A percentile compares a stretch with the other conserved stretches of the same genome.
Conservation (phyloP, 2,329 filamentous ascomycete genomes). For the Xylaria sp. region DNA sequence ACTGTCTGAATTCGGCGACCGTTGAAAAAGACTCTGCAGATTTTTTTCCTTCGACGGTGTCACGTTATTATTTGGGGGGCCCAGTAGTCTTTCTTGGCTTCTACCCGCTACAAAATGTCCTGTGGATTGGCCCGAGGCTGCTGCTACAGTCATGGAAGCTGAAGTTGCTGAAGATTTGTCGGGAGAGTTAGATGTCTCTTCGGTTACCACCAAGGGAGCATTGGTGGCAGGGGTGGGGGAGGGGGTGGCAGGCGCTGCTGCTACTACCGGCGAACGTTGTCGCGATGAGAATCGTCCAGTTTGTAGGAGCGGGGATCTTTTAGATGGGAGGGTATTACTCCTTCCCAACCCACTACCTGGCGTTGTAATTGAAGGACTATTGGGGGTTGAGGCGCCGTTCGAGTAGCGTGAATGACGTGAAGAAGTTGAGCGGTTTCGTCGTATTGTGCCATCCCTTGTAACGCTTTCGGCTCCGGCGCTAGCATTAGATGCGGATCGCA, state of each 20-base stretch:
- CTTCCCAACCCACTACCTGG: slow-evolving; percentile 66
- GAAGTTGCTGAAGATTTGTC: slow-evolving; percentile 45
- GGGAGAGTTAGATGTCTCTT: slow-evolving; percentile 41
- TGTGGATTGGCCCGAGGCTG: slow-evolving; percentile 44
- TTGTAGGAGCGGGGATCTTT: slow-evolving; percentile 79
- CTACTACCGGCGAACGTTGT: slow-evolving; percentile 48
- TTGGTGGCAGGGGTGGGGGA: slow-evolving; percentile 56
- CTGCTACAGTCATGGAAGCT: slow-evolving; percentile 47
- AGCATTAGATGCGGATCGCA: slow-evolving; percentile 84
- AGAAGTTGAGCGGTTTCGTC: slow-evolving; percentile 90
- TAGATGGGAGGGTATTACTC: slow-evolving; percentile 94
- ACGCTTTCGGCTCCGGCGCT: slow-evolving; percentile 91
- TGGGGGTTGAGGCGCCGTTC: slow-evolving; percentile 75
- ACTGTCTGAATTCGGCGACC: slow-evolving; percentile 69
- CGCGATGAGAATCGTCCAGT: slow-evolving; percentile 71
- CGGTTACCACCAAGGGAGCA: slow-evolving; percentile 49
- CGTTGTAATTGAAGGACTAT: slow-evolving; percentile 66
- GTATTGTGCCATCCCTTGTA: slow-evolving; percentile 79
- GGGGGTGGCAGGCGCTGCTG: slow-evolving; percentile 58
- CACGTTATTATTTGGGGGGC: slow-evolving; percentile 53
- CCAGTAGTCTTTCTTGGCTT: slow-evolving; percentile 61
- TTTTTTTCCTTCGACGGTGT: slow-evolving; percentile 74
- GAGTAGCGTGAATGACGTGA: slow-evolving; percentile 86
- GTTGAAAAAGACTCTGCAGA: slow-evolving; percentile 75
- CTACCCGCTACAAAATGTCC: slow-evolving; percentile 52